phyloP scores from a whole-genome alignment of 805 yeast species.

The Wickerhamiella cacticola region DNA sequence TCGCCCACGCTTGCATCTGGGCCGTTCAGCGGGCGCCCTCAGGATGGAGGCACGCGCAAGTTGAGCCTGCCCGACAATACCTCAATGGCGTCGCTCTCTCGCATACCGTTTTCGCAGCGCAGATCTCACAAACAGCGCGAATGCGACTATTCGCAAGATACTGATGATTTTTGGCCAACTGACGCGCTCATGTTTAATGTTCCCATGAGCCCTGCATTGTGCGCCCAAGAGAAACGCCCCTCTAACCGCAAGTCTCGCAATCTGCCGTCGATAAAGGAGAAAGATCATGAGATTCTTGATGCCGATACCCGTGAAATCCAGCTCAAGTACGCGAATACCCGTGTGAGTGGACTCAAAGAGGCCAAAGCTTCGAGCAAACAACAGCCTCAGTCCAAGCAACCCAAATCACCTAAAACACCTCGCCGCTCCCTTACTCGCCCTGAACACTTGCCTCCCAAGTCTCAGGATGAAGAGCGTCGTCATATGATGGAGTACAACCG shows the following conservation, averaged over 20 bases:
- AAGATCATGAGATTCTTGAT: constrained; percentile 2
- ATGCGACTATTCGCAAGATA: constrained; percentile 30
- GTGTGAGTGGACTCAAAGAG: neutral
- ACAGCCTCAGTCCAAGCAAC: neutral
- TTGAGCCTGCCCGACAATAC: constrained; percentile 18
- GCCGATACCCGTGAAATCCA: constrained; percentile 8
- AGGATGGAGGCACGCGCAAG: constrained; percentile 1
- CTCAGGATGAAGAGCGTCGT: constrained; percentile 38
- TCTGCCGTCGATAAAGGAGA: constrained; percentile 10
- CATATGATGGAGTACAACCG: constrained; percentile 45
- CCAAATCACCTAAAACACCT: neutral
- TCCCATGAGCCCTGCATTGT: constrained; percentile 48
- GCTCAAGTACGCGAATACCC: constrained; percentile 3
- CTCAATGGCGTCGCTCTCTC: constrained; percentile 23
- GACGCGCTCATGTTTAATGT: constrained; percentile 48
- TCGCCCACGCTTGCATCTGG: constrained; percentile 17
- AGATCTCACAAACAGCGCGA: constrained; percentile 26
- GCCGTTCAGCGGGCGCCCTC: constrained; percentile 7
- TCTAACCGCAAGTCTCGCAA: constrained; percentile 7
- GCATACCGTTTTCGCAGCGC: constrained; percentile 14
- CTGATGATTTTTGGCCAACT: constrained; percentile 45
- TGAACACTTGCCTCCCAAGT: constrained; percentile 54
- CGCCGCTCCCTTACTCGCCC: constrained; percentile 46
- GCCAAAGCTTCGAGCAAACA: neutral
- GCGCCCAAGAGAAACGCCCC: constrained; percentile 23